These are phyloP conservation scores for Nakataea oryzae DNA, from an alignment of 2,329 filamentous ascomycete species.

Conservation along the genomic window DNA sequence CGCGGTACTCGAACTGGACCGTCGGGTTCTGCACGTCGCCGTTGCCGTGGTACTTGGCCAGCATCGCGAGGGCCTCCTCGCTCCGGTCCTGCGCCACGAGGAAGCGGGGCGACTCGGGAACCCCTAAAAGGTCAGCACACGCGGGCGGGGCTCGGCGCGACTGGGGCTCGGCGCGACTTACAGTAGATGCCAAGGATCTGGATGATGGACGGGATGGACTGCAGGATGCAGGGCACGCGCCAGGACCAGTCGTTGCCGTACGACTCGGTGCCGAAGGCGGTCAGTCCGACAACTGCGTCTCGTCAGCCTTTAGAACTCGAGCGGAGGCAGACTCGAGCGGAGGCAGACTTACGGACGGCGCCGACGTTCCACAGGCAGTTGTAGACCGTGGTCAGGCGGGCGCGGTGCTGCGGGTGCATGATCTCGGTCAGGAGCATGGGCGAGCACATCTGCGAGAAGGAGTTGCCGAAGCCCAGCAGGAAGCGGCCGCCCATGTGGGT, in stretches of 20 bases:
- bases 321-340: background rate
- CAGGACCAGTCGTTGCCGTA: constrained; percentile 29
- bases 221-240: constrained; percentile 16
- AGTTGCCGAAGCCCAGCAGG: constrained; percentile 13
- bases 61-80: constrained; percentile 7
- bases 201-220: constrained; percentile 20
- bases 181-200: constrained; percentile 16
- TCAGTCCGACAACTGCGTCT: constrained; percentile 28
- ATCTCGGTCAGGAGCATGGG: constrained; percentile 10
- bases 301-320: background rate
- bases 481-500: constrained; percentile 16
- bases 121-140: constrained; percentile 7
- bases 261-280: constrained; percentile 32
- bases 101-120: constrained; percentile 31
- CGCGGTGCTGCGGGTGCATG: constrained; percentile 6
- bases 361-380: constrained; percentile 5
- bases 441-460: constrained; percentile 9
- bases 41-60: constrained; percentile 23
- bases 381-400: constrained; percentile 4
- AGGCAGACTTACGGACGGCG: constrained; percentile 6
- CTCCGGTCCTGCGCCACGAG: constrained; percentile 3
- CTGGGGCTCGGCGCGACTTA: background rate
- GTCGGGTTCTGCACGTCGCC: constrained; percentile 12
- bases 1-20: constrained; percentile 22
- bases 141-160: background rate